Percentiles rank a stretch among this genome's conserved stretches.
These are phyloP conservation scores for Globisporangium cylindrosporum DNA, from an alignment of 352 stramenopile species.

Conservation along the genomic window DNA sequence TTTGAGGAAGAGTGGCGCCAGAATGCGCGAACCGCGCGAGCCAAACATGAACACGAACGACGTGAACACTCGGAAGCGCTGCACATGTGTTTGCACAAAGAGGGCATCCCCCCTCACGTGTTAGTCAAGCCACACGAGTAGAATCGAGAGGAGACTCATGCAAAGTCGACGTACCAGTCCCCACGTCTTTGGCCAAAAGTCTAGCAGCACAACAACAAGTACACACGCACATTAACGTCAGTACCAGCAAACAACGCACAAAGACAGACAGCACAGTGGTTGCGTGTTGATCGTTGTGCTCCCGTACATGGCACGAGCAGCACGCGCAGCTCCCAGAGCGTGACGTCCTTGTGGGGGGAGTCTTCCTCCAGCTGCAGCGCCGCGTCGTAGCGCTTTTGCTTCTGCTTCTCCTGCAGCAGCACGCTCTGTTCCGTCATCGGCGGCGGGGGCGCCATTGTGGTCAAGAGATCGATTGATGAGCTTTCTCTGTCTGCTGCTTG, in stretches of 20 bases:
- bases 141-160: neutral
- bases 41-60: slow-evolving; percentile 71
- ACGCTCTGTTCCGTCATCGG: slow-evolving; percentile 32
- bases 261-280: too few species aligned
- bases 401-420: slow-evolving; percentile 29
- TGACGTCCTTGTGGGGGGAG: slow-evolving; percentile 25
- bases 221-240: neutral
- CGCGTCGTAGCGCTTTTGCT: neutral
- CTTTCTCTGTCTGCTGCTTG: too few species aligned
- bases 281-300: neutral
- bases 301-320: slow-evolving; percentile 67
- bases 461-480: too few species aligned
- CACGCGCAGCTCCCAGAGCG: slow-evolving; percentile 60
- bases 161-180: slow-evolving; percentile 30
- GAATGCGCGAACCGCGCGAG: slow-evolving; percentile 62
- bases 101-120: neutral
- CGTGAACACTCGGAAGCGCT: slow-evolving; percentile 56
- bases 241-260: neutral
- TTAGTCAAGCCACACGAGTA: neutral
- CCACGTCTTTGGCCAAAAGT: slow-evolving; percentile 77
- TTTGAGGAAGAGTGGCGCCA: slow-evolving; percentile 73
- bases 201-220: slow-evolving; percentile 23
- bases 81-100: neutral
- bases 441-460: neutral
- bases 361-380: slow-evolving; percentile 26